phyloP scores from a whole-genome alignment of 2,329 filamentous ascomycete species.

The Herpotrichia juniperi region DNA sequence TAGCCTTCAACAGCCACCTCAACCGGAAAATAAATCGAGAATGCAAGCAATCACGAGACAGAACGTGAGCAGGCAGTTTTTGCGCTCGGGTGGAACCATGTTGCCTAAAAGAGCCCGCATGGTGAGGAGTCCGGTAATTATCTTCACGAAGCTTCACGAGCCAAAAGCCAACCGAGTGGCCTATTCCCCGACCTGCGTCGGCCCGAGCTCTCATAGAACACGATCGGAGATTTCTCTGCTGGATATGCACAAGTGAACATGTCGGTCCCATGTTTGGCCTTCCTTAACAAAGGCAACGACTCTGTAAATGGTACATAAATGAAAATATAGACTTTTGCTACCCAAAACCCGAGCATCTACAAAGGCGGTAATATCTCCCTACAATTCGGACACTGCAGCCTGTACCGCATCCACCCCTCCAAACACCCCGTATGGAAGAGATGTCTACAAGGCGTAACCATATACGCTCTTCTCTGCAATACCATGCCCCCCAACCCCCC shows the following conservation, averaged over 20 bases:
- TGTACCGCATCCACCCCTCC: constrained; percentile 94
- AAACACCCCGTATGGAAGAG: constrained; percentile 92
- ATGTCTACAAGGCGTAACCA: constrained; percentile 96
- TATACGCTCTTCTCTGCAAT: constrained; percentile 82
- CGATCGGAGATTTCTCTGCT: not conserved
- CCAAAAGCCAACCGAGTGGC: not conserved
- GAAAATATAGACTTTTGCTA: too few species aligned
- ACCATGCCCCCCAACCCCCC: constrained; percentile 60
- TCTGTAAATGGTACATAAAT: not conserved
- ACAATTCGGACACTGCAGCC: constrained; percentile 94
- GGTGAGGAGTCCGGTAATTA: too few species aligned
- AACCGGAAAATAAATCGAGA: too few species aligned
- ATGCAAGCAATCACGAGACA: too few species aligned
- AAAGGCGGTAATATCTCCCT: constrained; percentile 86
- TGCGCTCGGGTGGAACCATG: too few species aligned
- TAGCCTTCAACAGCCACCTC: not conserved
- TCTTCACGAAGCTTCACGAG: not conserved
- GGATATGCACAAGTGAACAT: not conserved
- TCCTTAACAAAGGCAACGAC: not conserved
- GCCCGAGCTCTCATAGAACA: not conserved
- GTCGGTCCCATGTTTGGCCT: not conserved
- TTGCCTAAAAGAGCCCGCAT: too few species aligned
- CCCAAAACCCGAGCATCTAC: constrained; percentile 52
- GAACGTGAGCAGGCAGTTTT: too few species aligned
- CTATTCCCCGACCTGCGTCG: not conserved